These are phyloP conservation scores for Botrytis fabae DNA, from an alignment of 2,329 filamentous ascomycete species.

Conservation along the genomic window DNA sequence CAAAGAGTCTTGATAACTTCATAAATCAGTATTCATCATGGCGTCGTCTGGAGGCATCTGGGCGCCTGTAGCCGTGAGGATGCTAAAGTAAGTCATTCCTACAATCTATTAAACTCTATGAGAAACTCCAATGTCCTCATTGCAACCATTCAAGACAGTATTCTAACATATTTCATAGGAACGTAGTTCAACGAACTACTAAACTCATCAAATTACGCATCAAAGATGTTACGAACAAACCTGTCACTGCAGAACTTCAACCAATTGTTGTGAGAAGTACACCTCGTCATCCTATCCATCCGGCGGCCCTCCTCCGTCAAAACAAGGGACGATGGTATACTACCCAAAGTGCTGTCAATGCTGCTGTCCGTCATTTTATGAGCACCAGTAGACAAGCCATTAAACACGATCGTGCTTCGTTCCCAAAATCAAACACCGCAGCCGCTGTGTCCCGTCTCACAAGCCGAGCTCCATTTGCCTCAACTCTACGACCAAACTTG, in stretches of 20 bases:
- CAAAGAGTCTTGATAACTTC: constrained; percentile 13
- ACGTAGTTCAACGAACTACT: constrained; percentile 50
- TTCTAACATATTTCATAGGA: constrained; percentile 41
- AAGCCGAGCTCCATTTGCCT: constrained; percentile 81
- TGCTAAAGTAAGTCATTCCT: constrained; percentile 36
- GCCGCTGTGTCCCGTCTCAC: constrained; percentile 62
- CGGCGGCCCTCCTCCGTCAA: constrained; percentile 62
- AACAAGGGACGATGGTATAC: constrained; percentile 64
- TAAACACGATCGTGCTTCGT: constrained; percentile 52
- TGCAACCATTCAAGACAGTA: background rate
- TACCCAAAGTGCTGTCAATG: constrained; percentile 55
- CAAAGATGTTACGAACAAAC: constrained; percentile 43
- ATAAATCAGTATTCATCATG: constrained; percentile 30
- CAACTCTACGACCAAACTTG: constrained; percentile 84
- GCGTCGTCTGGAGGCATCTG: constrained; percentile 38
- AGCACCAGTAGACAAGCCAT: constrained; percentile 38
- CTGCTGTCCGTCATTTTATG: constrained; percentile 47
- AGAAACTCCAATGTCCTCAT: background rate
- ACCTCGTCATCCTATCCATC: constrained; percentile 56
- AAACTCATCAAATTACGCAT: constrained; percentile 48
- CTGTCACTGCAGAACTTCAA: constrained; percentile 53
- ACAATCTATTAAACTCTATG: background rate
- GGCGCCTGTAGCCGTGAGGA: constrained; percentile 40
- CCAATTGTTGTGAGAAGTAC: constrained; percentile 59
- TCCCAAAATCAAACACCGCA: constrained; percentile 57